Percentiles rank a stretch among this genome's conserved stretches.
phyloP scores from a whole-genome alignment of 108 stramenopile species.

The Nitzschia sp. region DNA sequence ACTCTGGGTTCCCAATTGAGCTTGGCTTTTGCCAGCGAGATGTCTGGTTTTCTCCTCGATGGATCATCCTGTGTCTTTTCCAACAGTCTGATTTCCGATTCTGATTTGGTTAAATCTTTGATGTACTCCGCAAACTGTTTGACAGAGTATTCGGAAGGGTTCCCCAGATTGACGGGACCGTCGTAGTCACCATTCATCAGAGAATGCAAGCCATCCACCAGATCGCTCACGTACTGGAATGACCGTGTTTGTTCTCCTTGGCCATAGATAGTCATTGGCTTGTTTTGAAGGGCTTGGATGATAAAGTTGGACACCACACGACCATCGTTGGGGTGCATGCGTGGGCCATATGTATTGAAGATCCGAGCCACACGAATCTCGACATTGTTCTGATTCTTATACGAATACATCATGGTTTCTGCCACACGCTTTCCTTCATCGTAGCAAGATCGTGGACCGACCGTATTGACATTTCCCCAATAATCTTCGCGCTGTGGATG shows the following conservation, averaged over 20 bases:
- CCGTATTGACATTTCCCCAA: slow-evolving; percentile 99
- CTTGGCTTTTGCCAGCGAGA: slow-evolving; percentile 87
- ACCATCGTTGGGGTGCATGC: slow-evolving; percentile 99
- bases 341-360: slow-evolving; percentile 99
- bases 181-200: slow-evolving; percentile 96
- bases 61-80: slow-evolving; percentile 93
- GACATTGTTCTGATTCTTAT: slow-evolving; percentile 88
- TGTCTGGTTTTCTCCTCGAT: slow-evolving; percentile 92
- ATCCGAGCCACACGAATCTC: slow-evolving; percentile 98
- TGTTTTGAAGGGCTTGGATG: slow-evolving; percentile 95
- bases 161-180: slow-evolving; percentile 96
- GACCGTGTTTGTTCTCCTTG: slow-evolving; percentile 95
- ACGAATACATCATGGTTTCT: slow-evolving; percentile 99
- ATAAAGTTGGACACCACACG: slow-evolving; percentile 99
- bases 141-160: slow-evolving; percentile 97
- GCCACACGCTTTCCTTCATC: slow-evolving; percentile 99
- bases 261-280: slow-evolving; percentile 97
- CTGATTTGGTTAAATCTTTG: slow-evolving; percentile 68
- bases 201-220: slow-evolving; percentile 95
- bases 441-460: slow-evolving; percentile 98
- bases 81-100: slow-evolving; percentile 74
- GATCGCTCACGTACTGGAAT: slow-evolving; percentile 97
- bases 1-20: slow-evolving; percentile 93
- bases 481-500: slow-evolving; percentile 97
- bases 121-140: slow-evolving; percentile 89